Percentiles rank a stretch among this genome's conserved stretches.
These are phyloP conservation scores for Scheffersomyces stipitis DNA, from an alignment of 805 yeast species.

Conservation along the genomic window DNA sequence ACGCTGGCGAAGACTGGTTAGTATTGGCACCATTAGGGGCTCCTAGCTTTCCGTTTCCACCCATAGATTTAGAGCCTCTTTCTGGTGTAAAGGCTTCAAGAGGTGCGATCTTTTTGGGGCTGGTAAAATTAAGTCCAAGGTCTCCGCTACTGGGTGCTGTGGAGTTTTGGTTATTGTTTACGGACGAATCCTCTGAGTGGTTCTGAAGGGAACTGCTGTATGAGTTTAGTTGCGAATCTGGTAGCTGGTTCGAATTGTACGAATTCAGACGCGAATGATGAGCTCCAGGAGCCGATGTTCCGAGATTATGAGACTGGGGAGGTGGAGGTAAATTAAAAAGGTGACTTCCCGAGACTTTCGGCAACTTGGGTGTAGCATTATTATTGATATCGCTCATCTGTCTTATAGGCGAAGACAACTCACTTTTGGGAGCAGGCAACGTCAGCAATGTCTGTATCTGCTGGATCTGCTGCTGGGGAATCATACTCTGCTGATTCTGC, in stretches of 20 bases:
- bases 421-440: constrained; percentile 34
- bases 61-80: constrained; percentile 32
- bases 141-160: constrained; percentile 33
- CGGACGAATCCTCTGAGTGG: constrained; percentile 12
- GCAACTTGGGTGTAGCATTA: constrained; percentile 30
- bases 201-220: constrained; percentile 9
- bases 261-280: constrained; percentile 32
- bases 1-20: constrained; percentile 77
- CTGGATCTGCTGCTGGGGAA: constrained; percentile 7
- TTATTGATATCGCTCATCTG: constrained; percentile 17
- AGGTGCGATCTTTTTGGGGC: constrained; percentile 43
- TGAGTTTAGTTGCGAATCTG: constrained; percentile 4
- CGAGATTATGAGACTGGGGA: constrained; percentile 15
- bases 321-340: constrained; percentile 37
- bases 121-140: constrained; percentile 36
- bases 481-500: constrained; percentile 4
- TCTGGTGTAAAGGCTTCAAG: constrained; percentile 47
- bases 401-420: constrained; percentile 39
- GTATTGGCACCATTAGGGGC: constrained; percentile 30
- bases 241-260: constrained; percentile 13
- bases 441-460: constrained; percentile 4
- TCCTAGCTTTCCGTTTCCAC: constrained; percentile 18
- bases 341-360: constrained; percentile 25
- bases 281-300: constrained; percentile 17
- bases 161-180: constrained; percentile 12